These are phyloP conservation scores for Sesbania bispinosa DNA, from an alignment of 306 rosid genomes.

Conservation along the genomic window DNA sequence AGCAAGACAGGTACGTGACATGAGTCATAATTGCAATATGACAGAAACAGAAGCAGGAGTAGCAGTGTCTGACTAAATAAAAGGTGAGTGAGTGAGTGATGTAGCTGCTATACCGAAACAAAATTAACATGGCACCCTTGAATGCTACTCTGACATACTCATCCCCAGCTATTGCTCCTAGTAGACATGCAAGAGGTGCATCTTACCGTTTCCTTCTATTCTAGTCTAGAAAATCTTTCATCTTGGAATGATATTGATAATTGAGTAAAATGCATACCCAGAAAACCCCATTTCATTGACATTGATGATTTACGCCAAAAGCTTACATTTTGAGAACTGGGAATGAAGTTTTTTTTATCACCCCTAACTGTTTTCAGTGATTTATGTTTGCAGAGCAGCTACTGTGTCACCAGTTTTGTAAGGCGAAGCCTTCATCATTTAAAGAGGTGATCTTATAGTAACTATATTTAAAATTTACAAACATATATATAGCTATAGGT, in stretches of 20 bases:
- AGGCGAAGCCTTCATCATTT: constrained; percentile 7
- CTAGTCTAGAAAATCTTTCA: background rate
- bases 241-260: background rate
- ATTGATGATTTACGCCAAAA: background rate
- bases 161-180: background rate
- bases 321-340: background rate
- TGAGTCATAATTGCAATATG: background rate
- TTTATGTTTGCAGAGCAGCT: constrained; percentile 16
- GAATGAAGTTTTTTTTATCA: background rate
- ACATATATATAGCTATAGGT: background rate
- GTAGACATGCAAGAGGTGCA: background rate
- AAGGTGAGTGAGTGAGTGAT: background rate
- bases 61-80: background rate
- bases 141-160: background rate
- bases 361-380: background rate
- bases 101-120: background rate
- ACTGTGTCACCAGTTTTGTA: constrained; percentile 30
- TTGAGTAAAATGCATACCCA: background rate
- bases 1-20: too few relatives aligned
- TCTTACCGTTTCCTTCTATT: background rate
- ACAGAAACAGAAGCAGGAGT: background rate
- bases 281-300: background rate
- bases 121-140: background rate
- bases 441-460: background rate
- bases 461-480: background rate